Evolutionary conservation across 2,329 filamentous ascomycete genomes (phyloP).

Genomic region (Pseudogymnoascus sp.): DNA sequence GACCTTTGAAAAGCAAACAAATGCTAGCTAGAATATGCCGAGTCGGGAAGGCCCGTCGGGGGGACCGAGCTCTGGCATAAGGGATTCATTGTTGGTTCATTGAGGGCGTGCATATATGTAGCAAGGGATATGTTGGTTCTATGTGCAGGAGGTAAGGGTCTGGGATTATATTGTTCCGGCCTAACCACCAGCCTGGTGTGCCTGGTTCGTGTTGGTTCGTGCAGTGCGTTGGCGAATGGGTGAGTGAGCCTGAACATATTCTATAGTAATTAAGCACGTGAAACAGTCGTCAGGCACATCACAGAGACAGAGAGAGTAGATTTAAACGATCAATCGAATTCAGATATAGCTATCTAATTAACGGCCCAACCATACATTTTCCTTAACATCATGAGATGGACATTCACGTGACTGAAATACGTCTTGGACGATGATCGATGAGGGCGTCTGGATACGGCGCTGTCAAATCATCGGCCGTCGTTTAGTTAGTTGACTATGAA

Average conservation of each 20-base stretch:
- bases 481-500: not conserved
- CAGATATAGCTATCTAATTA: not conserved
- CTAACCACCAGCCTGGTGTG: not conserved
- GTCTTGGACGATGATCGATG: not conserved
- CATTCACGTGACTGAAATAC: not conserved
- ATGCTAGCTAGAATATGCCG: not conserved
- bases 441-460: not conserved
- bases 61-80: not conserved
- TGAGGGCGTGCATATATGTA: not conserved
- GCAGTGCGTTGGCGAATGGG: not conserved
- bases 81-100: not conserved
- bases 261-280: not conserved
- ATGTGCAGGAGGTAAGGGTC: not conserved
- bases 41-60: not conserved
- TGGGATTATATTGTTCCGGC: not conserved
- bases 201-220: not conserved
- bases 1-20: not conserved
- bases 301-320: not conserved
- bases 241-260: not conserved
- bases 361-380: not conserved
- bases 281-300: not conserved
- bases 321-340: not conserved
- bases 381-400: not conserved
- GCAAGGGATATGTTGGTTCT: conserved; percentile 3
- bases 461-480: not conserved